phyloP scores from a whole-genome alignment of 495 filamentous ascomycete species.

The Neurospora sp. region DNA sequence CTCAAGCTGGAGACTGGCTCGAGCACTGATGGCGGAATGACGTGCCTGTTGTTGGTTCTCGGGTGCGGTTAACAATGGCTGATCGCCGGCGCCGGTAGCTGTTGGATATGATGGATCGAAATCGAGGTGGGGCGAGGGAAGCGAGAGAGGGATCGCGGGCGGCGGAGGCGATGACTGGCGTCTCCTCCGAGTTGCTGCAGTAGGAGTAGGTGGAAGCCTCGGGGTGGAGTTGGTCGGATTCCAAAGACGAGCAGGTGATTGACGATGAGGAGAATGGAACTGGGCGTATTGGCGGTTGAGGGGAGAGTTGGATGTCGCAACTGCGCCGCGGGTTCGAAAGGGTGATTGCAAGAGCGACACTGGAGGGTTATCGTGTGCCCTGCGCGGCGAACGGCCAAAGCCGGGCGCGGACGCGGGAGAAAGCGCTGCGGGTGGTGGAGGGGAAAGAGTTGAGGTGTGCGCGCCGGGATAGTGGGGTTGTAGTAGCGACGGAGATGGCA shows the following conservation, averaged over 20 bases:
- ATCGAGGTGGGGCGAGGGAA: conserved; percentile 27
- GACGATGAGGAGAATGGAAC: conserved; percentile 17
- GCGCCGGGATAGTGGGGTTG: conserved; percentile 25
- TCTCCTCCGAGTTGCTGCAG: conserved; percentile 13
- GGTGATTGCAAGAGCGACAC: conserved; percentile 29
- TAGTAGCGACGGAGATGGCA: conserved; percentile 26
- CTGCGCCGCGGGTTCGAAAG: conserved; percentile 33
- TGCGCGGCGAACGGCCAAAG: conserved; percentile 21
- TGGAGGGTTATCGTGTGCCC: conserved; percentile 26
- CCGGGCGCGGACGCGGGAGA: conserved; percentile 4
- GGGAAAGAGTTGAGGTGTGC: conserved; percentile 11
- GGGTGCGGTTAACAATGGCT: conserved; percentile 58
- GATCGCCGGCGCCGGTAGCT: conserved; percentile 44
- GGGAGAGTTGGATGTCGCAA: conserved; percentile 5
- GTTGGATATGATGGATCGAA: conserved; percentile 19
- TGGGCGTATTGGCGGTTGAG: conserved; percentile 9
- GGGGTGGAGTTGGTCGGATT: conserved; percentile 57
- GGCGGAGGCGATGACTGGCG: conserved; percentile 38
- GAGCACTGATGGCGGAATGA: conserved; percentile 36
- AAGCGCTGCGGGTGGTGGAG: conserved; percentile 13
- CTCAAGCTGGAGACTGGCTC: conserved; percentile 54
- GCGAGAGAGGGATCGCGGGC: conserved; percentile 36
- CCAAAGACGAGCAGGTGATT: conserved; percentile 45
- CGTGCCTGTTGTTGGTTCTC: conserved; percentile 50
- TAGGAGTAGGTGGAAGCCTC: conserved; percentile 23